phyloP scores from a whole-genome alignment of 1,284 basidiomycete species.

The Papiliotrema flavescens region DNA sequence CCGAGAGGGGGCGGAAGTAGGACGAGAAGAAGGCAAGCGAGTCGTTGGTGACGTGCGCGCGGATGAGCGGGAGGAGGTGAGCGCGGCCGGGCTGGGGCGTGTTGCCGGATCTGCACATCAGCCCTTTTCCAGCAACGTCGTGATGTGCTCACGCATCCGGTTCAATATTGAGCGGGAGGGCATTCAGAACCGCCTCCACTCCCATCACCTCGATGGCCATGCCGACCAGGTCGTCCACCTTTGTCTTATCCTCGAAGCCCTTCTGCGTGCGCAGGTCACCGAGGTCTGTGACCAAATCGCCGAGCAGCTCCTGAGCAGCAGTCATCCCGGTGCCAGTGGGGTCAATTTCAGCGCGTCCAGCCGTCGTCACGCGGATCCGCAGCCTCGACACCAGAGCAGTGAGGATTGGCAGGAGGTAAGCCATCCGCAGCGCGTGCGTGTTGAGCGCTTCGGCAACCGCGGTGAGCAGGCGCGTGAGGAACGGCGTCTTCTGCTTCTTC shows the following conservation, averaged over 20 bases:
- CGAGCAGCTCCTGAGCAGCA: conserved; percentile 68
- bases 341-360: conserved; percentile 34
- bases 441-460: conserved; percentile 66
- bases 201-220: conserved; percentile 83
- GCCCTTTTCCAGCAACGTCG: neutral
- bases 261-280: conserved; percentile 73
- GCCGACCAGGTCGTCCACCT: conserved; percentile 75
- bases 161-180: conserved; percentile 82
- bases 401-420: conserved; percentile 64
- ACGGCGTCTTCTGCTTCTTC: conserved; percentile 55
- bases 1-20: conserved; percentile 90
- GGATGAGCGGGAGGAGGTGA: conserved; percentile 85
- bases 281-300: conserved; percentile 69
- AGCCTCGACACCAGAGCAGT: conserved; percentile 51
- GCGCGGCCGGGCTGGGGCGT: conserved; percentile 60
- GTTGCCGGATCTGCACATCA: conserved; percentile 27
- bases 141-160: conserved; percentile 64
- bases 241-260: conserved; percentile 86
- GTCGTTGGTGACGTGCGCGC: conserved; percentile 73
- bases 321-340: conserved; percentile 57
- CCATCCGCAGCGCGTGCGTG: conserved; percentile 61
- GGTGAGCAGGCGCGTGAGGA: conserved; percentile 61
- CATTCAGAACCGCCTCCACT: conserved; percentile 69
- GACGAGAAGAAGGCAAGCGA: conserved; percentile 78
- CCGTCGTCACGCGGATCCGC: conserved; percentile 36